Conservation (phyloP, 352 stramenopile species). For the Phytophthora melonis region DNA sequence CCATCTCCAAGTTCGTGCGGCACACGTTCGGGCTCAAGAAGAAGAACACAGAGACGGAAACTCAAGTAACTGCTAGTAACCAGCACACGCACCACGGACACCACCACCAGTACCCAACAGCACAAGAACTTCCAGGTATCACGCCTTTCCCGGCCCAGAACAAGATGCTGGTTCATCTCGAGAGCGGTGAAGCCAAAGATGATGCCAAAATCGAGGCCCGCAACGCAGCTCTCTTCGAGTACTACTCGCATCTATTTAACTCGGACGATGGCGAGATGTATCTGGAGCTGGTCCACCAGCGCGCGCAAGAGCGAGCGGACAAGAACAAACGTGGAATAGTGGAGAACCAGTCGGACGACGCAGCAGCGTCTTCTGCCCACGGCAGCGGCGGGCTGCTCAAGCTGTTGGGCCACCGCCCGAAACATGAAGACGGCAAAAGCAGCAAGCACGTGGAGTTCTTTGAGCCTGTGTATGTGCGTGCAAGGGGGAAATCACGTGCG, state of each 20-base stretch:
- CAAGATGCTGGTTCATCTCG: slow-evolving; percentile 61
- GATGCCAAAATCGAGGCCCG: slow-evolving; percentile 61
- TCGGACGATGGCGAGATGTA: slow-evolving; percentile 67
- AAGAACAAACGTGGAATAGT: slow-evolving; percentile 34
- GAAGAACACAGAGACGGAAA: slow-evolving; percentile 3
- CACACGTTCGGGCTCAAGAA: slow-evolving; percentile 43
- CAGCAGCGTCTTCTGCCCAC: slow-evolving; percentile 9
- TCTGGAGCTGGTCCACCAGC: slow-evolving; percentile 54
- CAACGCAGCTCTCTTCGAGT: slow-evolving; percentile 61
- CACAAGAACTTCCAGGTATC: slow-evolving; percentile 43
- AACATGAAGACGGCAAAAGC: slow-evolving; percentile 25
- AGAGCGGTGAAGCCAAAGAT: slow-evolving; percentile 55
- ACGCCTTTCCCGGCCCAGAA: slow-evolving; percentile 50
- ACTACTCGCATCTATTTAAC: slow-evolving; percentile 78
- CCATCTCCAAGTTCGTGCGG: slow-evolving; percentile 38
- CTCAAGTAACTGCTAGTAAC: slow-evolving; percentile 17
- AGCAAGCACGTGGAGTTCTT: slow-evolving; percentile 66
- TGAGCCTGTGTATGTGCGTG: slow-evolving; percentile 55
- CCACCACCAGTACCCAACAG: slow-evolving; percentile 6
- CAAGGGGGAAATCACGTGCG: slow-evolving; percentile 28
- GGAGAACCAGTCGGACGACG: slow-evolving; percentile 22
- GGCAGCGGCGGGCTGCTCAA: slow-evolving; percentile 44
- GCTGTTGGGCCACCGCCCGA: slow-evolving; percentile 40
- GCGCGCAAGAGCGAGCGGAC: slow-evolving; percentile 30
- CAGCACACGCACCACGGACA: slow-evolving; percentile 18